Evolutionary conservation across 768 basidiomycete species (phyloP).

Genomic region (Lactifluus pinguis): DNA sequence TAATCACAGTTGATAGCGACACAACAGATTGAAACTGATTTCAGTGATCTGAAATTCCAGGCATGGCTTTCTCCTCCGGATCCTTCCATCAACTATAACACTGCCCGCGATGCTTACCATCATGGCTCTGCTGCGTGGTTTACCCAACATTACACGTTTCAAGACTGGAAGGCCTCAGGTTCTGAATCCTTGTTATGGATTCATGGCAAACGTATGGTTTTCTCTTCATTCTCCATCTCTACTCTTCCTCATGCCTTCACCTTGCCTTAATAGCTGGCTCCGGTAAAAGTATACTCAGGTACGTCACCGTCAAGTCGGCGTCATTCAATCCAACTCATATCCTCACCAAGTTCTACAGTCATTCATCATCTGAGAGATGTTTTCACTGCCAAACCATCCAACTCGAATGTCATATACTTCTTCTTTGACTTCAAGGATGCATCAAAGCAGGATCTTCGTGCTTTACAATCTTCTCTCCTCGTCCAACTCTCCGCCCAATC

Average conservation of each 20-base stretch:
- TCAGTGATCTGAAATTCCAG: background rate
- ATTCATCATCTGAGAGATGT: no score
- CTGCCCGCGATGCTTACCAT: no score
- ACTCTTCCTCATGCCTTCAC: background rate
- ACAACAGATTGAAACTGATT: background rate
- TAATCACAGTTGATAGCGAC: background rate
- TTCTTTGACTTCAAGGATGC: no score
- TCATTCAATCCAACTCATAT: no score
- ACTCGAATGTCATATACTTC: no score
- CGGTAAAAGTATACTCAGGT: background rate
- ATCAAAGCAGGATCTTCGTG: no score
- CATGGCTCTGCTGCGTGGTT: background rate
- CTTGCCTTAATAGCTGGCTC: background rate
- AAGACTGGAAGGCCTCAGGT: background rate
- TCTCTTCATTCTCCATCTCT: background rate
- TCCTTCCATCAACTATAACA: background rate
- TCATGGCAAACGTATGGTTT: background rate
- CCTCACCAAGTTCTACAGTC: no score
- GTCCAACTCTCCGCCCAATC: no score
- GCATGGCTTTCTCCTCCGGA: background rate
- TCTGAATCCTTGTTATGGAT: background rate
- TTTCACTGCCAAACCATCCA: no score
- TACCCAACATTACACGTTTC: background rate
- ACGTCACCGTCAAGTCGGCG: no score
- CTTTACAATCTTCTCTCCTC: no score